These are phyloP conservation scores for Neofusicoccum ribis DNA, from an alignment of 2,329 filamentous ascomycete genomes.

Conservation along the genomic window DNA sequence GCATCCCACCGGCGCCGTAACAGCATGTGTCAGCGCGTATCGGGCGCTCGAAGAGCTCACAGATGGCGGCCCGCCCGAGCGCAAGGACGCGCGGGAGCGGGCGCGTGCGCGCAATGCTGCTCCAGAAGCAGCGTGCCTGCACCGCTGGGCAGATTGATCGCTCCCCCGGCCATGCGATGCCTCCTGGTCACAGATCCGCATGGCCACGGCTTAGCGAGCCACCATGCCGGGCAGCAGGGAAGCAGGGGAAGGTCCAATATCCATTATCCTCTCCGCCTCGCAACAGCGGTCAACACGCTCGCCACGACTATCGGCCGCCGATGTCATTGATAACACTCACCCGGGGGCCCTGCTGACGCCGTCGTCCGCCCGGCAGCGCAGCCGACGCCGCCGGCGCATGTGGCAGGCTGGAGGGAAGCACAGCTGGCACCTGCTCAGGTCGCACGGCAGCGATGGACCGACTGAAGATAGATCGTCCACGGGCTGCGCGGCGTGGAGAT, in stretches of 20 bases:
- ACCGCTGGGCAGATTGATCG: slow-evolving; percentile 4
- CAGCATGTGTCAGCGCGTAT: slow-evolving; percentile 5
- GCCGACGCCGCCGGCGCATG: neutral
- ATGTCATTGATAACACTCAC: neutral
- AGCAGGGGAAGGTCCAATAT: neutral
- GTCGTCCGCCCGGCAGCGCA: neutral
- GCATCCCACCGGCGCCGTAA: neutral
- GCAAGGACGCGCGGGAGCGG: neutral
- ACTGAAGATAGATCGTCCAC: neutral
- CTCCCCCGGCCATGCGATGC: neutral
- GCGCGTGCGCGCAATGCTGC: neutral
- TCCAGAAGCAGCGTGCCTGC: neutral
- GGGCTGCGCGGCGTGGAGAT: too few relatives aligned
- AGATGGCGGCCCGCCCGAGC: neutral
- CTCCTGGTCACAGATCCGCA: slow-evolving; percentile 3
- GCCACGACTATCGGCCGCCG: neutral
- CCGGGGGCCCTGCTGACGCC: neutral
- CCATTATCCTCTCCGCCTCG: neutral
- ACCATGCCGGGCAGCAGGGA: neutral
- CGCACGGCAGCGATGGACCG: neutral
- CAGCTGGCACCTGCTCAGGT: neutral
- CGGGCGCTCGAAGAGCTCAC: neutral
- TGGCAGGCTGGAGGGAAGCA: neutral
- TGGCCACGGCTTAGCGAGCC: slow-evolving; percentile 10
- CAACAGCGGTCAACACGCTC: neutral